Evolutionary conservation across 1,284 basidiomycete genomes (phyloP), one percentile per base, ranked within the genome.

Genomic region (Ceratobasidium sp.): DNA sequence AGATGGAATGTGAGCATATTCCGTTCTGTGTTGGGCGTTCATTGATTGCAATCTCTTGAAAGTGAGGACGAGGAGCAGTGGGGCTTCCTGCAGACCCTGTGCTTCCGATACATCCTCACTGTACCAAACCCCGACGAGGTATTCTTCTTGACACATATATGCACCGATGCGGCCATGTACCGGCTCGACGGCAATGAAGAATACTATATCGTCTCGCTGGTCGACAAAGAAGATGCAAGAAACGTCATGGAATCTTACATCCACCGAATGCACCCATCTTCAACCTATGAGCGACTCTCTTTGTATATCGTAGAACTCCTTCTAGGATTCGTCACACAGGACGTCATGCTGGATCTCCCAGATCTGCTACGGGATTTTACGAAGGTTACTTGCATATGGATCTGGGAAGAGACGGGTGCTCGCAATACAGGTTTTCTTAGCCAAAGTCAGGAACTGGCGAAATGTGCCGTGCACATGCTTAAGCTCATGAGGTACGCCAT

Each of bases 171-270:
- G 13, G 7, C 5, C 22, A 7, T 11, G 29, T 49, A 66, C 15
- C 64, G 44, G 22, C 25, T 49, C 0, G 43, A 46, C 13, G 29
- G 17, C 19, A 49, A 46, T 34, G 64, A 66, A 29, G 64, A 66
- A 29, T 46, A 66, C 8, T 49, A 49, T 34, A 29, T 49, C 11
- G 13, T 66, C 7, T 66, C 64, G 11, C 29, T 51, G 8, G 64
- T 66, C 22, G 64, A 66, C 34, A 22, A 13, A 11, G 44, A 46
- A n/a, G 64, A 66, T 17, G 44, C 64, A 7, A 25, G 64, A n/a
- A 49, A 40, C 15, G 44, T 66, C n/a, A n/a, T 66, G 43, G 44
- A 66, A n/a, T 32, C 64, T 0, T 66, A 66, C n/a, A 49, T 29
- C 1, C 9, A 13, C 17, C 19, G 43, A n/a, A 66, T 66, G 64